Conservation (phyloP, 257 asterid species). For the Orobanche coerulescens region DNA sequence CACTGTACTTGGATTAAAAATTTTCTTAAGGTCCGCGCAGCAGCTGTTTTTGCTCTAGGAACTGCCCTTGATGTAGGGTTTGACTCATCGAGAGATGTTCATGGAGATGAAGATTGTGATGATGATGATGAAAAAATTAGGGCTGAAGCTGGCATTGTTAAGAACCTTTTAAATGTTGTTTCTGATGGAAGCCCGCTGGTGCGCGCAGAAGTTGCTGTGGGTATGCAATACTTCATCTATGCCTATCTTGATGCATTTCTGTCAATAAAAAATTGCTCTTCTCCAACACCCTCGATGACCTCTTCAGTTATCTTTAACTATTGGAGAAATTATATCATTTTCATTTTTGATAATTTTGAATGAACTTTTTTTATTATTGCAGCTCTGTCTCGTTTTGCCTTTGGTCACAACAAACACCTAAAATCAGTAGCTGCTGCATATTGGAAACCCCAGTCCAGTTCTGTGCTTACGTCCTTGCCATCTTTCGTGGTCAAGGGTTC, state of each 20-base stretch:
- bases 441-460: slow-evolving; percentile 69
- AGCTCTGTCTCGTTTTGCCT: slow-evolving; percentile 97
- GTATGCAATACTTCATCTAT: slow-evolving; percentile 38
- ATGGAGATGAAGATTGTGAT: slow-evolving; percentile 61
- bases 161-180: slow-evolving; percentile 64
- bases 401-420: slow-evolving; percentile 88
- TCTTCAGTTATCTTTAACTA: background rate
- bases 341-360: background rate
- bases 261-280: slow-evolving; percentile 1
- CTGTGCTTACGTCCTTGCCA: slow-evolving; percentile 82
- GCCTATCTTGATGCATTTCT: slow-evolving; percentile 4
- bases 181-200: slow-evolving; percentile 98
- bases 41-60: slow-evolving; percentile 90
- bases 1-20: slow-evolving; percentile 1
- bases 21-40: slow-evolving; percentile 80
- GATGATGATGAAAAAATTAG: slow-evolving; percentile 90
- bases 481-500: slow-evolving; percentile 64
- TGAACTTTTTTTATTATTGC: slow-evolving; percentile 27
- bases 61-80: slow-evolving; percentile 74
- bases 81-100: slow-evolving; percentile 70
- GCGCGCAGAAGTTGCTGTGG: slow-evolving; percentile 97
- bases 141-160: slow-evolving; percentile 68
- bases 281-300: background rate
- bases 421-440: slow-evolving; percentile 89
- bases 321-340: background rate